Base-by-base conservation (phyloP, 2,329 filamentous ascomycete genomes). In the Aspergillus sp. region DNA sequence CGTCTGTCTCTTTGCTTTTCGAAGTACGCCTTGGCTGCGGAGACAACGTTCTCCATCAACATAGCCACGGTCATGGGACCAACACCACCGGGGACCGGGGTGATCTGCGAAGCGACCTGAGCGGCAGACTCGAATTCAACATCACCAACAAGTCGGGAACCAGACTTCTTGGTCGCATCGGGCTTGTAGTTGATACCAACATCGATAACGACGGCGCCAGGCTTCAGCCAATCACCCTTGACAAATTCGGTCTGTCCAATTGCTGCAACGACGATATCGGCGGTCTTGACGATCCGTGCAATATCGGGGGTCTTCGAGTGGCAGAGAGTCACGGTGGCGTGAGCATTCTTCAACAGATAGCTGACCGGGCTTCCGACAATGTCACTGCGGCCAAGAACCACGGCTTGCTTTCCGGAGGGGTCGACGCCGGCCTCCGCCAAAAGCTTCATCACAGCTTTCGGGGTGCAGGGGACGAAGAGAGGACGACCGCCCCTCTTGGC, bases 41-140 rank as follows among this genome's bases (percentile, higher is more conserved):
- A 90, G 58, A 98, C 90, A 8, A 98, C 93, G 73, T 99, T 99
- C 78, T 96, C 91, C 70, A 99, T 82, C 51, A 99, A 84, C 95
- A 99, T 99, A 62, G 95, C 95, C 65, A 99, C 93, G 3, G 95
- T 99, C 95, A 99, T 99, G 54, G 95, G 95, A 0, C 95, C 95
- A 61, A 99, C 95, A 76, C 95, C 95, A 59, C 95, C 95, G 1
- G 95, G 95, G 2, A 99, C 95, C 1, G 95, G 95, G 2, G 95
- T 99, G 72, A 99, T 97, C 71, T 91, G 86, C 2, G 93, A 97
- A 19, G 93, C 95, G 45, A 97, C 90, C 74, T 96, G 84, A 15
- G 84, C 85, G 15, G 94, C 94, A 47, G 90, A 87, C 55, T 92
- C 92, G 70, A 88, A 98, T 71, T 99, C 92, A 45, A 99, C 95